Percentiles rank a stretch among this genome's conserved stretches.
phyloP scores from a whole-genome alignment of 2,329 filamentous ascomycete genomes.

The Colletotrichum agaves region DNA sequence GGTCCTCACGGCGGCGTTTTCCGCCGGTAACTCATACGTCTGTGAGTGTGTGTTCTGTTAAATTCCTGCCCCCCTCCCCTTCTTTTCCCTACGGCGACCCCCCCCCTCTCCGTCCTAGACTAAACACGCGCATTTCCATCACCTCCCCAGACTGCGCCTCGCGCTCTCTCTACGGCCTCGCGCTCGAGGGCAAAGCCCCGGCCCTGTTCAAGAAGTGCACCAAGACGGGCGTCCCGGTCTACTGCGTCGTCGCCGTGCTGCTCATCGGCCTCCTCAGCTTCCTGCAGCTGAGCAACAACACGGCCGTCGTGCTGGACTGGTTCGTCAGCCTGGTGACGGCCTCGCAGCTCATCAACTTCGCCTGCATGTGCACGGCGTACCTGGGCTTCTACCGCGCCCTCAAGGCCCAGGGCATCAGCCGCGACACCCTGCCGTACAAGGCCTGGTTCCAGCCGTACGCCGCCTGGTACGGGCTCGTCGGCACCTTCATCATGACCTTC shows the following conservation, averaged over 20 bases:
- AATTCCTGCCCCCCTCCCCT: too few species aligned
- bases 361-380: constrained; percentile 76
- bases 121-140: too few species aligned
- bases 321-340: constrained; percentile 77
- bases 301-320: constrained; percentile 77
- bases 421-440: constrained; percentile 76
- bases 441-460: constrained; percentile 76
- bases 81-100: too few species aligned
- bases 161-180: constrained; percentile 74
- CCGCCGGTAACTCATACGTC: constrained; percentile 72
- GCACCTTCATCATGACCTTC: constrained; percentile 77
- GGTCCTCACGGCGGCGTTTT: constrained; percentile 73
- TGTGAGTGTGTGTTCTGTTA: too few species aligned
- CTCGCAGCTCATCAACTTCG: constrained; percentile 79
- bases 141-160: constrained; percentile 66
- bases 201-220: constrained; percentile 70
- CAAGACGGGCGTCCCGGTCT: constrained; percentile 75
- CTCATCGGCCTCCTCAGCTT: constrained; percentile 78
- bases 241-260: constrained; percentile 75
- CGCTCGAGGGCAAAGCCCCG: constrained; percentile 75
- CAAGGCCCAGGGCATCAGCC: constrained; percentile 73
- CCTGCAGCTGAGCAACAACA: constrained; percentile 74
- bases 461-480: constrained; percentile 72
- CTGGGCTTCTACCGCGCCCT: constrained; percentile 78
- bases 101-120: too few species aligned